These are phyloP conservation scores for Aegle marmelos DNA, from an alignment of 345 rosid genomes.

Conservation along the genomic window DNA sequence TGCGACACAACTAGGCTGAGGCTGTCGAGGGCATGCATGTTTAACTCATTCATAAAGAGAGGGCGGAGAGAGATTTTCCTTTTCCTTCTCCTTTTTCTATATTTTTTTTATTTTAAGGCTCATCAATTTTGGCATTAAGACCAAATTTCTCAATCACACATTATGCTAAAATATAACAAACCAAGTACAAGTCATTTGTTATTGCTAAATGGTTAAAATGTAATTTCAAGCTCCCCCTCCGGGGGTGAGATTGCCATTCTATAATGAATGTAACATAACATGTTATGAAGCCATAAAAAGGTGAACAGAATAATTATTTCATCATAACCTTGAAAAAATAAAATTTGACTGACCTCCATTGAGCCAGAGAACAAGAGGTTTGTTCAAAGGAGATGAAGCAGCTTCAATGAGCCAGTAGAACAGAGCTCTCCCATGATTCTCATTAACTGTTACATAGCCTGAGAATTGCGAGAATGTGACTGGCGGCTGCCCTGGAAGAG, in stretches of 20 bases:
- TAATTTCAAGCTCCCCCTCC: no score
- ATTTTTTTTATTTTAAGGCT: no score
- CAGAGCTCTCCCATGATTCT: conserved; percentile 68
- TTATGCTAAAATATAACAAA: not conserved
- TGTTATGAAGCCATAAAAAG: not conserved
- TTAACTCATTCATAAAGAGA: conserved; percentile 19
- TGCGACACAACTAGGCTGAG: not conserved
- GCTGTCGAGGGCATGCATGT: conserved; percentile 12
- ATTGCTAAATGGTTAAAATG: not conserved
- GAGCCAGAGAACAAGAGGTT: conserved; percentile 96
- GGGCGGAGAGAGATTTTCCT: conserved; percentile 11
- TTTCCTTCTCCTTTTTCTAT: not conserved
- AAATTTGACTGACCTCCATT: conserved; percentile 74
- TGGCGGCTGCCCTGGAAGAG: conserved; percentile 84
- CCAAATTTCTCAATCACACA: not conserved
- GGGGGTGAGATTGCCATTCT: no score
- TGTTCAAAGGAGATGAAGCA: conserved; percentile 41
- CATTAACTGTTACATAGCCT: conserved; percentile 75
- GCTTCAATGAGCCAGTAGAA: conserved; percentile 93
- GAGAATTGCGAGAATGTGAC: conserved; percentile 77
- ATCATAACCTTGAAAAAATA: not conserved
- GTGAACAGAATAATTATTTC: not conserved
- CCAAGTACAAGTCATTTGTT: not conserved
- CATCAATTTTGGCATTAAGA: not conserved
- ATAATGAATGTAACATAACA: not conserved